A percentile compares a stretch with the other conserved stretches of the same genome.
Evolutionary conservation across 1,284 basidiomycete species (phyloP).

Genomic region (Ganoderma lucidum): DNA sequence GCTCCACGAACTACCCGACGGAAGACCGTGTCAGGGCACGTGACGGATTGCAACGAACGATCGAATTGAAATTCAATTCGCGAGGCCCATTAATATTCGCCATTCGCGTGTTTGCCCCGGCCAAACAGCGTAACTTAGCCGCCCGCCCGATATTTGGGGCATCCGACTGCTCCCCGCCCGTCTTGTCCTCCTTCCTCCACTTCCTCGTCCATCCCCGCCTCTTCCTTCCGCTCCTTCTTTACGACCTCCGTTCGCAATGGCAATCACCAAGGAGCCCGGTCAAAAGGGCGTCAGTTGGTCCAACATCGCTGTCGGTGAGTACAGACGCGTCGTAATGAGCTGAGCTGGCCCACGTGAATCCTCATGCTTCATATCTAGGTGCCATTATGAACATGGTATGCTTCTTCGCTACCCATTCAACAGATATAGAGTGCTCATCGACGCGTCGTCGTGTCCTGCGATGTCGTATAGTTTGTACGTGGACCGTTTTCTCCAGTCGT

Average conservation of each 20-base stretch:
- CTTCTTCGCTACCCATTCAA: conserved; percentile 7
- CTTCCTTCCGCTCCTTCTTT: conserved; percentile 23
- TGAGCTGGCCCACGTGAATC: conserved; percentile 32
- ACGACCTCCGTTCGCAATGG: conserved; percentile 56
- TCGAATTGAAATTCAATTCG: neutral
- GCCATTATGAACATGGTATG: conserved; percentile 95
- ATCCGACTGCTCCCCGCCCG: conserved; percentile 31
- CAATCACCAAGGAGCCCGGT: conserved; percentile 82
- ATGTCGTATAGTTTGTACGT: conserved; percentile 64
- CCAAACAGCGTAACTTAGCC: conserved; percentile 35
- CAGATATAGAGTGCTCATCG: conserved; percentile 16
- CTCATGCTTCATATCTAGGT: conserved; percentile 57
- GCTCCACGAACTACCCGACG: too few species aligned
- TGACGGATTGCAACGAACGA: neutral
- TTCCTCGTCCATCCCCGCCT: conserved; percentile 28
- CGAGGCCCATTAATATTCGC: too few species aligned
- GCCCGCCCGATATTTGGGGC: conserved; percentile 34
- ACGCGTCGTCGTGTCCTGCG: conserved; percentile 25
- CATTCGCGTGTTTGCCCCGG: conserved; percentile 34
- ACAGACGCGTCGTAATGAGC: conserved; percentile 33
- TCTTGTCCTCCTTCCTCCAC: conserved; percentile 33
- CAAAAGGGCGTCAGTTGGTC: conserved; percentile 98
- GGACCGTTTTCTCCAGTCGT: neutral
- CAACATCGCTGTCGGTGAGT: conserved; percentile 96
- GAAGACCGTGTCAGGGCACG: conserved; percentile 12